Evolutionary conservation across 805 yeast species (phyloP), one percentile per base, ranked within the genome.

Genomic region (Ogataea dorogensis): DNA sequence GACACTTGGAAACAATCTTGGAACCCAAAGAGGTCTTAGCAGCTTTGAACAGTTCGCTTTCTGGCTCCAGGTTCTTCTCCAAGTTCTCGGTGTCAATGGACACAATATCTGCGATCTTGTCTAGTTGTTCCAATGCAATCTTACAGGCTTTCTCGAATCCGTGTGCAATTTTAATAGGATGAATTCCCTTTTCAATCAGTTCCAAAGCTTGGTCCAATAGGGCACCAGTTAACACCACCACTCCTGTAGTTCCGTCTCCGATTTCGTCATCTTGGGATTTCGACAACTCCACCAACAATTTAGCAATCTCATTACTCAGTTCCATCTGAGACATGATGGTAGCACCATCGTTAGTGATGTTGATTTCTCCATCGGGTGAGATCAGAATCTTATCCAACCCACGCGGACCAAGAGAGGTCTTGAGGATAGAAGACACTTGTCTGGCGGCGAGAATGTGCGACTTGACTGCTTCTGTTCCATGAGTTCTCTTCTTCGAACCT

Each of bases 181-280:
- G 99, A 46, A 93, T 89, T 39, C 98, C 98, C 67, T 86, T 87
- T 56, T 93, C 97, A 49, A 93, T 89, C 46, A 93, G 75, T 58
- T 88, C 97, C 38, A 84, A 65, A 3, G 98, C 97, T 66, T 93
- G 96, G 61, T 91, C 97, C 41, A 93, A 71, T 46, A 93, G 69
- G 2, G 98, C 95, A 49, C 96, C 85, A 1, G 98, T 98, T 34
- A 93, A 69, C 2, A 93, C 98, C 36, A 93, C 98, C 18, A 93
- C 99, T 58, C 98, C 98, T 5, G 99, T 93, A 18, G 99, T 93
- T 57, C 98, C 98, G 61, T 91, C 98, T 38, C 98, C 98, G 59
- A 91, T 87, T 66, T 91, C 98, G 60, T 93, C 96, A 63, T 91
- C 98, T 70, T 91, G 98, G 17, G 96, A 86, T 61, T 77, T 85